Evolutionary conservation across 352 stramenopile genomes (phyloP), one percentile per base, ranked within the genome.

Genomic region (Aphanomyces invadans): DNA sequence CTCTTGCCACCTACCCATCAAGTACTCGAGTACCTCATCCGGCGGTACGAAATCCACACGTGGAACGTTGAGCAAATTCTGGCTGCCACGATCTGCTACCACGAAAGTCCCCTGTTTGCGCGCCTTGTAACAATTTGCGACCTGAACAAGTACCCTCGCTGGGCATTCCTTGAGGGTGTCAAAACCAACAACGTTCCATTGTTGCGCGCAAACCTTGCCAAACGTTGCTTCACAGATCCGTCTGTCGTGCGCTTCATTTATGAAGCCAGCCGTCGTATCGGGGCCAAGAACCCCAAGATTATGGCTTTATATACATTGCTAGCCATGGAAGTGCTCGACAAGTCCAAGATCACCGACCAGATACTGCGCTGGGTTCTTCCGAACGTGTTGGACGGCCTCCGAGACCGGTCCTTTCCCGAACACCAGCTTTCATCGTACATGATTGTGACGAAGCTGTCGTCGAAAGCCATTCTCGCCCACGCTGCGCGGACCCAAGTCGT

Each of bases 21-120:
- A 69, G 83, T 95, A 54, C 74, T 95, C 69, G 88, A 96, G 73
- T 95, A 92, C 62, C 76, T 96, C 65, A 81, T 96, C 59, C 83
- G 88, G 12, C 81, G 82, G n/a, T 96, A 92, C 59, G 83, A 95
- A 59, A 71, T 96, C 28, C 88, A 96, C 67, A 82, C 79, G 4
- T 88, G 81, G 69, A 95, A 96, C 52, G 83, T 96, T 42, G 82
- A 95, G 71, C 75, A 76, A 28, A 75, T 95, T 54, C 90, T 95
- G 78, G 83, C 74, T 28, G 73, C 68, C 62, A 90, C 95, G 53
- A 68, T 96, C 42, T 84, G 82, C 56, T 95, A 91, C 71, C 88
- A 96, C 65, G 85, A 95, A 71, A 89, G 78, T 25, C 75, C 74
- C 59, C 90, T 89, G 77, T 96, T 96, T 55, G 80, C 85, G 33